phyloP scores from a whole-genome alignment of 2,329 filamentous ascomycete species.

The Shiraia sp. region DNA sequence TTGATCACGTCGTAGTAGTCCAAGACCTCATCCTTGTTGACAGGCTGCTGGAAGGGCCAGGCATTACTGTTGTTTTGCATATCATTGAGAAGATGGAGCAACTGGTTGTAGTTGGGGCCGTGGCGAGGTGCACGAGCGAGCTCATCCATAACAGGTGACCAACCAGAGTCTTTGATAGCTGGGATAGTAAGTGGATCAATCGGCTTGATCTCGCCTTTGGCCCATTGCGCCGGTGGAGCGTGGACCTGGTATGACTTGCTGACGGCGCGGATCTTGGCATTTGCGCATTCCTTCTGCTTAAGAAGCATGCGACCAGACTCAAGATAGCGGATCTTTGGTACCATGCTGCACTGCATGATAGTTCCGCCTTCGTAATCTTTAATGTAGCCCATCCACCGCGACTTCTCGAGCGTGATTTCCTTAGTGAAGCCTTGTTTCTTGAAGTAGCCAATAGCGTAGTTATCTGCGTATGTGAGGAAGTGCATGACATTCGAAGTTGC shows the following conservation, averaged over 20 bases:
- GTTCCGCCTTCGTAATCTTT: conserved; percentile 99
- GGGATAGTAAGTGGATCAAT: conserved; percentile 87
- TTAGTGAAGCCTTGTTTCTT: conserved; percentile 99
- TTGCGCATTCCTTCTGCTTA: conserved; percentile 94
- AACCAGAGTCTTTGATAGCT: conserved; percentile 87
- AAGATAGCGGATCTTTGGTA: conserved; percentile 91
- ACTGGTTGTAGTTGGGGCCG: conserved; percentile 93
- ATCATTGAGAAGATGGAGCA: conserved; percentile 90
- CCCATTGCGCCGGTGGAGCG: conserved; percentile 83
- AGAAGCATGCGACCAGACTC: conserved; percentile 91
- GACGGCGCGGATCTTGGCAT: conserved; percentile 91
- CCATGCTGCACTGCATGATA: conserved; percentile 99
- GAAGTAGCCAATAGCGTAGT: conserved; percentile 98
- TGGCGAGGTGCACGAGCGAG: conserved; percentile 92
- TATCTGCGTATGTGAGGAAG: conserved; percentile 97
- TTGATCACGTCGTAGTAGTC: conserved; percentile 99
- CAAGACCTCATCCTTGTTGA: conserved; percentile 94
- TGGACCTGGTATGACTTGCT: conserved; percentile 88
- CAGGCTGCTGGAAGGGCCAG: conserved; percentile 93
- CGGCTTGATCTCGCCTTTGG: conserved; percentile 62
- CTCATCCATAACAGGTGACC: conserved; percentile 98
- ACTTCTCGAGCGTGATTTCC: conserved; percentile 88
- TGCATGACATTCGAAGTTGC: conserved; percentile 97
- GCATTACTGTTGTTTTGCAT: conserved; percentile 91
- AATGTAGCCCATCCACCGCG: conserved; percentile 99